Conservation (phyloP, 768 basidiomycete species). For the Suillus brevipes region DNA sequence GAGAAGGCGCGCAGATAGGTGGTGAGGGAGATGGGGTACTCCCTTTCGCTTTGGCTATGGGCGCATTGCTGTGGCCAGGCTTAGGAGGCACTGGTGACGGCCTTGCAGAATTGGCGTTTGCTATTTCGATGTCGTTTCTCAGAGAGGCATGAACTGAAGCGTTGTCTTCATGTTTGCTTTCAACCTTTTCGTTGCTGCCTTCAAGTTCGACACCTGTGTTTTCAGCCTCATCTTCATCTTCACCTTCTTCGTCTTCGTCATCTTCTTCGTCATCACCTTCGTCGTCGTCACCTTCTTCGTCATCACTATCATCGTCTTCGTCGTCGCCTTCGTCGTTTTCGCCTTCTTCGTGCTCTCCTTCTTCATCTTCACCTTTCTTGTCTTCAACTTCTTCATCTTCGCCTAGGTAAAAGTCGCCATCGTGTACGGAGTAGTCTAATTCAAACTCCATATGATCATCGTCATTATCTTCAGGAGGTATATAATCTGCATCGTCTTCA, state of each 20-base stretch:
- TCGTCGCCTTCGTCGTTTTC: neutral
- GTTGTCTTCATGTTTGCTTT: neutral
- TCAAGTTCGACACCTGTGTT: neutral
- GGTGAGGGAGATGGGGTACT: neutral
- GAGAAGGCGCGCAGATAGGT: constrained; percentile 15
- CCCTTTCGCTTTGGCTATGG: neutral
- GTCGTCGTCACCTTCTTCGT: neutral
- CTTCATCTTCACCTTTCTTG: constrained; percentile 1
- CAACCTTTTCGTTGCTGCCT: neutral
- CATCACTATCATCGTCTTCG: neutral
- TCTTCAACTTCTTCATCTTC: constrained; percentile 1
- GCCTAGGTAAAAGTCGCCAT: neutral
- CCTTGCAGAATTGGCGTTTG: neutral
- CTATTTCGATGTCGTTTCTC: neutral
- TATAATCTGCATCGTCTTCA: constrained; percentile 20
- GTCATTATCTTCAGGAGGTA: constrained; percentile 13
- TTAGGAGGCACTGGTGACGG: neutral
- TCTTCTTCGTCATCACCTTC: neutral
- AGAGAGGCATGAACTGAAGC: neutral
- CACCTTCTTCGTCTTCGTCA: neutral
- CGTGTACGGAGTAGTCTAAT: neutral
- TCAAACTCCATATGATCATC: constrained; percentile 12
- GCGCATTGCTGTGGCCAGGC: neutral
- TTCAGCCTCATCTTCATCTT: neutral
- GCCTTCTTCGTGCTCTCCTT: neutral